Percentiles rank a stretch among this genome's conserved stretches.
These are phyloP conservation scores for Colletotrichum lentis DNA, from an alignment of 2,329 filamentous ascomycete genomes.

Conservation along the genomic window DNA sequence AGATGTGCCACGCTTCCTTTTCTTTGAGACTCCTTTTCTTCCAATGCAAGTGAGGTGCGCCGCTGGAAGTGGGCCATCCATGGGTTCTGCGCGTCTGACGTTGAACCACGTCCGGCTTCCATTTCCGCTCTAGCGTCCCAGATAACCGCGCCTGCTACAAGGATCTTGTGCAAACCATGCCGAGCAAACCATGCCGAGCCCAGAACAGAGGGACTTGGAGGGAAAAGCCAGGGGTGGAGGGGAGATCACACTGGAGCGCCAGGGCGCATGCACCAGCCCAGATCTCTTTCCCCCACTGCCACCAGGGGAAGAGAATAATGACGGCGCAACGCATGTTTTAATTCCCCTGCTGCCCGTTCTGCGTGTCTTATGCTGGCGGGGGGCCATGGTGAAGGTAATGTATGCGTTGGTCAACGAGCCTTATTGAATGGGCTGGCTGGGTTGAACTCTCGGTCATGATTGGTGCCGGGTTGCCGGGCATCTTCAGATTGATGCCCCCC, in stretches of 20 bases:
- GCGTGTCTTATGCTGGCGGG: neutral
- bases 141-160: slow-evolving; percentile 32
- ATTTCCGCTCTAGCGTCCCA: slow-evolving; percentile 30
- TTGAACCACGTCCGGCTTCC: slow-evolving; percentile 33
- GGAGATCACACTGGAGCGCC: slow-evolving; percentile 5
- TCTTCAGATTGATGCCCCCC: neutral
- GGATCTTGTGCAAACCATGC: slow-evolving; percentile 31
- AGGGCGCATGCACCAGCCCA: neutral
- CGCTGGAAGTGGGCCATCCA: neutral
- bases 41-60: slow-evolving; percentile 16
- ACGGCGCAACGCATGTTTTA: slow-evolving; percentile 5
- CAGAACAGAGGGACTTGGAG: neutral
- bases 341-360: neutral
- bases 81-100: slow-evolving; percentile 33
- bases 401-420: neutral
- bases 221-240: neutral
- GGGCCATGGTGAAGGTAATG: neutral
- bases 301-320: neutral
- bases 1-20: neutral
- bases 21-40: neutral
- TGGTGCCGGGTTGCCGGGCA: no score
- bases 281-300: slow-evolving; percentile 7
- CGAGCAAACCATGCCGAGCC: slow-evolving; percentile 28
- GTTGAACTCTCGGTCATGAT: neutral
- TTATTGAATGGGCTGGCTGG: neutral